Evolutionary conservation across 2,329 filamentous ascomycete genomes (phyloP), one percentile per base, ranked within the genome.

Genomic region (Neofusicoccum sp.): DNA sequence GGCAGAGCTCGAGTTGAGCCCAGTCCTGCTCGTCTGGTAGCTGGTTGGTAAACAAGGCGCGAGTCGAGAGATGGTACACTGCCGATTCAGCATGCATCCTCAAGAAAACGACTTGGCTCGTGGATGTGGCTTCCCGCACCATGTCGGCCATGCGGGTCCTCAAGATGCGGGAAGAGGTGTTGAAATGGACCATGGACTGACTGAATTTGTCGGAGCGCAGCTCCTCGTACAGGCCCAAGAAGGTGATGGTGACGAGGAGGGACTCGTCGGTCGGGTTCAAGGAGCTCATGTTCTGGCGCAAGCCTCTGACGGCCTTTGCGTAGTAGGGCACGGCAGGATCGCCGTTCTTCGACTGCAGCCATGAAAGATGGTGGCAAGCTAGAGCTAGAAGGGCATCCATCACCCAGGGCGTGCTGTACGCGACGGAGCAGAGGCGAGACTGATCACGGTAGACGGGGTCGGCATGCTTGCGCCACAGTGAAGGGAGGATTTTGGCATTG

Each of bases 51-150:
- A 60, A 60, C 3, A 60, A 12, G 33, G 56, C 56, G 9, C 56
- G 44, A 33, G 56, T 60, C 1, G 56, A 47, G 11, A 60, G 43
- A 36, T 60, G 56, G 56, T 60, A 60, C 56, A 60, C 44, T 28
- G 56, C 44, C 3, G 56, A 60, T n/a, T 60, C 56, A 33, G 56
- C 56, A 29, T 60, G 44, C 7, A 60, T 16, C 6, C 43, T 28
- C 29, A 56, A n/a, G 52, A 60, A 49, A 3, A 48, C 31, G 5
- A 6, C 6, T 12, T 56, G 50, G 14, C 50, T 29, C 3, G 14
- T 48, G n/a, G 39, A 16, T 12, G 4, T 12, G 14, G n/a, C 8
- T 14, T 14, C 11, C 12, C 37, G 8, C 9, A 22, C 28, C 39
- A 45, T 4, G 4, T 45, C 39, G 14, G 7, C 8, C 52, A 28